Evolutionary conservation across 352 stramenopile species (phyloP), one percentile per base, ranked within the genome.

Genomic region (Phytopythium aichiense): DNA sequence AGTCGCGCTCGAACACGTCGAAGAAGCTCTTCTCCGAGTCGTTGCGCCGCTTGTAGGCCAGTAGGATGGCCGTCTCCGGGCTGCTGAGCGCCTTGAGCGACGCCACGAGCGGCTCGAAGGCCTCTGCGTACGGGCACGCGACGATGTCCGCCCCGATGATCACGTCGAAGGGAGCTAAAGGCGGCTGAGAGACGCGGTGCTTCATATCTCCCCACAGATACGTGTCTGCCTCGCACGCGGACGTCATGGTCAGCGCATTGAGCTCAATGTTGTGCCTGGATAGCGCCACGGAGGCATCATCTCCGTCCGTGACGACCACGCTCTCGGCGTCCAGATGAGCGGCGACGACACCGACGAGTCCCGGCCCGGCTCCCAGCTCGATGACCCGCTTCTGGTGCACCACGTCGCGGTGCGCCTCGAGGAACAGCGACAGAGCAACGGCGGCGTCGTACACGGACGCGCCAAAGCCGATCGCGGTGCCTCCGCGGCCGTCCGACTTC

Each of bases 361-460:
- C 86, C 11, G 84, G 81, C 0, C 86, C 86, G 28, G 77, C 89
- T 9, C 86, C 86, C 9, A 95, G 67, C 63, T 95, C 86, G 22
- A 95, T 65, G 18, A 92, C 72, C 4, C 76, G 73, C 30, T 88
- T 88, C n/a, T 63, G 58, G 25, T 66, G 48, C 22, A 95, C 67
- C 22, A 73, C 37, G 25, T 85, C 73, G 25, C 60, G 71, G 72
- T 88, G 73, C 50, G 71, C 61, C 31, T 86, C 81, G 4, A 95
- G 61, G 60, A 89, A 95, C n/a, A 93, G 69, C 28, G 86, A 87
- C 50, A 95, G 69, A n/a, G 79, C 69, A 57, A 95, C 71, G 11
- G 86, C 82, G 7, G 84, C 81, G 33, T 93, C 82, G 65, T 95
- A 95, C 38, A 95, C 84, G 7, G 84, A 91, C 50, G 84, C 86